These are phyloP conservation scores for Metschnikowia gruessii DNA, from an alignment of 805 yeast species.

Conservation along the genomic window DNA sequence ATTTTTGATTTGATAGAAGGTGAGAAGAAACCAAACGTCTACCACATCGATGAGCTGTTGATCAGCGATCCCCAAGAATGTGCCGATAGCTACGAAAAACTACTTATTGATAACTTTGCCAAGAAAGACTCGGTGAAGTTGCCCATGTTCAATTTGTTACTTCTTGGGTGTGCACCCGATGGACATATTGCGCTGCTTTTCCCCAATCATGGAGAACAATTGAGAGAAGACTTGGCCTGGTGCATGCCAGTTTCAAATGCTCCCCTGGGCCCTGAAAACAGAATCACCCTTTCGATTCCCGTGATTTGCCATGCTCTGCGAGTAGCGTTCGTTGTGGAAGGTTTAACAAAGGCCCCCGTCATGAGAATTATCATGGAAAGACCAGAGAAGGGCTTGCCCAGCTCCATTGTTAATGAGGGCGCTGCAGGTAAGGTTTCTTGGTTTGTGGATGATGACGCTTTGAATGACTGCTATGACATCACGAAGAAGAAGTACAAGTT, in stretches of 20 bases:
- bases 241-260: slow-evolving; percentile 90
- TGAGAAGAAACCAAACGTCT: slow-evolving; percentile 63
- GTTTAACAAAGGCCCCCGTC: slow-evolving; percentile 91
- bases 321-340: slow-evolving; percentile 94
- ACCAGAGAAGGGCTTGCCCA: slow-evolving; percentile 94
- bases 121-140: slow-evolving; percentile 93
- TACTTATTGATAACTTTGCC: slow-evolving; percentile 85
- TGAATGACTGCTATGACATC: slow-evolving; percentile 68
- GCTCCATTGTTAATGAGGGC: slow-evolving; percentile 87
- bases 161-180: slow-evolving; percentile 97
- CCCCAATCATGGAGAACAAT: slow-evolving; percentile 80
- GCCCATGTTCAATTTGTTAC: slow-evolving; percentile 88
- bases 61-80: slow-evolving; percentile 84
- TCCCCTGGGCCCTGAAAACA: slow-evolving; percentile 79
- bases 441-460: slow-evolving; percentile 95
- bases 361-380: slow-evolving; percentile 90
- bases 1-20: slow-evolving; percentile 68
- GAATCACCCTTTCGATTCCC: slow-evolving; percentile 90
- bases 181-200: slow-evolving; percentile 97
- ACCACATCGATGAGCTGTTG: slow-evolving; percentile 75
- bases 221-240: slow-evolving; percentile 92
- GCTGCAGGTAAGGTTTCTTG: slow-evolving; percentile 97
- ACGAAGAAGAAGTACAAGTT: slow-evolving; percentile 71
- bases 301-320: slow-evolving; percentile 92
- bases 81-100: slow-evolving; percentile 89